Conservation (phyloP, 2,329 filamentous ascomycete species). For the Phyllosticta citrichinensis region DNA sequence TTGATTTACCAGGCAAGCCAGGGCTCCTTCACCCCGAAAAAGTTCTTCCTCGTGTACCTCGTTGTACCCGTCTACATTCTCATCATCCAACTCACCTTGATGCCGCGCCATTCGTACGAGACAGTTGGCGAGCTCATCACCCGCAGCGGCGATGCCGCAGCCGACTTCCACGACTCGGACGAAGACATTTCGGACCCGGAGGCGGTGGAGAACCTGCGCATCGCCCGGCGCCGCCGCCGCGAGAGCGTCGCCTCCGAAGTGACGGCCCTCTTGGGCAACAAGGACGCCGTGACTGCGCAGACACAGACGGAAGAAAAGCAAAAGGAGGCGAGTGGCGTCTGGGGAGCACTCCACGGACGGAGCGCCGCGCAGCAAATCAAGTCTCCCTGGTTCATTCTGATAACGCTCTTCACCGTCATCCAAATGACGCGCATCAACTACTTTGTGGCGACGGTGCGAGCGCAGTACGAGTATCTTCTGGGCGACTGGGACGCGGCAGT, state of each 20-base stretch:
- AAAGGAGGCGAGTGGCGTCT: slow-evolving; percentile 65
- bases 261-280: slow-evolving; percentile 60
- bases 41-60: slow-evolving; percentile 41
- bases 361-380: slow-evolving; percentile 63
- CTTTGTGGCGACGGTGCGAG: slow-evolving; percentile 77
- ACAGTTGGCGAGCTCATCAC: slow-evolving; percentile 68
- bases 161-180: slow-evolving; percentile 45
- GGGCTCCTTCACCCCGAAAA: slow-evolving; percentile 34
- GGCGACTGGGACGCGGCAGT: slow-evolving; percentile 50
- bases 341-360: slow-evolving; percentile 71
- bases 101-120: slow-evolving; percentile 40
- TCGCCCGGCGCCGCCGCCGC: slow-evolving; percentile 49
- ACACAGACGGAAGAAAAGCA: slow-evolving; percentile 56
- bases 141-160: slow-evolving; percentile 41
- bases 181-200: slow-evolving; percentile 40
- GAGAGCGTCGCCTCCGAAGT: slow-evolving; percentile 60
- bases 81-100: slow-evolving; percentile 36
- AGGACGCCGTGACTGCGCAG: slow-evolving; percentile 50
- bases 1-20: slow-evolving; percentile 35
- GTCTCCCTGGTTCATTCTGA: slow-evolving; percentile 75
- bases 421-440: slow-evolving; percentile 75
- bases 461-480: slow-evolving; percentile 72
- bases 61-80: slow-evolving; percentile 37
- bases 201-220: slow-evolving; percentile 38
- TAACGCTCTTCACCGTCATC: slow-evolving; percentile 64